Conservation (phyloP, 2,329 filamentous ascomycete genomes). For the Cytospora piceicola region DNA sequence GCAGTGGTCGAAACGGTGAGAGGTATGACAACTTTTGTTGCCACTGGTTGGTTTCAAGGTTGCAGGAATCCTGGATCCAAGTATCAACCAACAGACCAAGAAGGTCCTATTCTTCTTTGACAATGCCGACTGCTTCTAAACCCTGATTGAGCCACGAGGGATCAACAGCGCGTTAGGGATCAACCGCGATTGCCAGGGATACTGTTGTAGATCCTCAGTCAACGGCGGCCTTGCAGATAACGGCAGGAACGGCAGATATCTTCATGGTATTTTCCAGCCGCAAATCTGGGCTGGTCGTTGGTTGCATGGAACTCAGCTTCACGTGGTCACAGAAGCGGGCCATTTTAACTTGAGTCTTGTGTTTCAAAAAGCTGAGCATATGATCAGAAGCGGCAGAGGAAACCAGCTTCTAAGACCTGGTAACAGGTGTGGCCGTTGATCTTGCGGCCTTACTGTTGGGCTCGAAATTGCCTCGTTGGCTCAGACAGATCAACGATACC, state of each 20-base stretch:
- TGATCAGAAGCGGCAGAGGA: not conserved
- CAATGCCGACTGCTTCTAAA: not conserved
- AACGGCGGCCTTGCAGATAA: not conserved
- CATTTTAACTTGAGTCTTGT: slow-evolving; percentile 2
- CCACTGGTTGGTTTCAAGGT: not conserved
- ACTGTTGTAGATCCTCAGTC: not conserved
- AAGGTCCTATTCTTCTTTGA: not conserved
- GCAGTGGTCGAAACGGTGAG: not conserved
- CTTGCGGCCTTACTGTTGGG: not conserved
- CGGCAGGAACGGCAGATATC: not conserved
- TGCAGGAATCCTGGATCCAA: not conserved
- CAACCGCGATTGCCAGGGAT: slow-evolving; percentile 5
- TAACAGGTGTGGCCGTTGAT: not conserved
- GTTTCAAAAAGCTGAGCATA: slow-evolving; percentile 11
- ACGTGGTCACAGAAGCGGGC: slow-evolving; percentile 12
- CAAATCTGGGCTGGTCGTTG: not conserved
- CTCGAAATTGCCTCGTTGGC: not conserved
- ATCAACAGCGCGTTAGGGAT: not conserved
- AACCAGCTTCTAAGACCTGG: not conserved
- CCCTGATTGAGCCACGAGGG: not conserved
- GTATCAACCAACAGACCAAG: not conserved
- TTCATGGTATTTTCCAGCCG: not conserved
- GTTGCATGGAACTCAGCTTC: slow-evolving; percentile 1
- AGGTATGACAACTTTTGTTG: not conserved
- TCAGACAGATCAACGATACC: not conserved